Evolutionary conservation across 306 rosid species (phyloP).

Genomic region (Prunus mira): DNA sequence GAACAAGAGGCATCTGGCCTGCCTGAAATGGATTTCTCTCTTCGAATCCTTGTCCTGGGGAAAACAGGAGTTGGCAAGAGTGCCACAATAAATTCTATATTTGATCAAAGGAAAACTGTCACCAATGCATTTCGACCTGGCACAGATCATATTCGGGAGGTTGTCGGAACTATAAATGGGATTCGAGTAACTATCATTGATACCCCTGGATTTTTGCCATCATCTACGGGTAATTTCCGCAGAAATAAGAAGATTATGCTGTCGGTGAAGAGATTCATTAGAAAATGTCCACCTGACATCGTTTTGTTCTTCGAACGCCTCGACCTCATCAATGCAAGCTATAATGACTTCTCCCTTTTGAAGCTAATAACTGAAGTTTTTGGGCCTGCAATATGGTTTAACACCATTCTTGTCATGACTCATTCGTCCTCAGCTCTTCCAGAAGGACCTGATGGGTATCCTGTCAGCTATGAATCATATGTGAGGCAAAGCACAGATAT

Average conservation of each 20-base stretch:
- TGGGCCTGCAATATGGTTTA: slow-evolving; percentile 90
- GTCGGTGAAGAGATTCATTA: slow-evolving; percentile 71
- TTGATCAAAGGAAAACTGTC: slow-evolving; percentile 64
- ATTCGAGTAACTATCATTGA: slow-evolving; percentile 68
- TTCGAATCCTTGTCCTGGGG: slow-evolving; percentile 86
- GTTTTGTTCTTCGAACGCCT: slow-evolving; percentile 91
- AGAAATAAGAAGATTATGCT: slow-evolving; percentile 83
- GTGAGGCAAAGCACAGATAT: slow-evolving; percentile 53
- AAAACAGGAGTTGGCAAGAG: slow-evolving; percentile 98
- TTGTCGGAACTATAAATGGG: slow-evolving; percentile 74
- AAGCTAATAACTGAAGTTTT: slow-evolving; percentile 77
- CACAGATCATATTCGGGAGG: slow-evolving; percentile 69
- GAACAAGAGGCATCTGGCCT: slow-evolving; percentile 60
- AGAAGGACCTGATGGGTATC: slow-evolving; percentile 72
- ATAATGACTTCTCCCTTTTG: slow-evolving; percentile 54
- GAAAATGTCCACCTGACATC: slow-evolving; percentile 85
- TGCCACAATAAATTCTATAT: slow-evolving; percentile 92
- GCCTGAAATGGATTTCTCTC: slow-evolving; percentile 62
- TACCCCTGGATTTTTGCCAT: slow-evolving; percentile 87
- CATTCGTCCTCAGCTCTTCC: slow-evolving; percentile 79
- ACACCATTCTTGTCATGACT: slow-evolving; percentile 85
- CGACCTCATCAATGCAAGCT: slow-evolving; percentile 52
- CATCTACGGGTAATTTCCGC: slow-evolving; percentile 48
- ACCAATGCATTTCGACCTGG: slow-evolving; percentile 95
- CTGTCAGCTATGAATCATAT: slow-evolving; percentile 62